These are phyloP conservation scores for Phytopythium mirpurense DNA, from an alignment of 352 stramenopile genomes.

Conservation along the genomic window DNA sequence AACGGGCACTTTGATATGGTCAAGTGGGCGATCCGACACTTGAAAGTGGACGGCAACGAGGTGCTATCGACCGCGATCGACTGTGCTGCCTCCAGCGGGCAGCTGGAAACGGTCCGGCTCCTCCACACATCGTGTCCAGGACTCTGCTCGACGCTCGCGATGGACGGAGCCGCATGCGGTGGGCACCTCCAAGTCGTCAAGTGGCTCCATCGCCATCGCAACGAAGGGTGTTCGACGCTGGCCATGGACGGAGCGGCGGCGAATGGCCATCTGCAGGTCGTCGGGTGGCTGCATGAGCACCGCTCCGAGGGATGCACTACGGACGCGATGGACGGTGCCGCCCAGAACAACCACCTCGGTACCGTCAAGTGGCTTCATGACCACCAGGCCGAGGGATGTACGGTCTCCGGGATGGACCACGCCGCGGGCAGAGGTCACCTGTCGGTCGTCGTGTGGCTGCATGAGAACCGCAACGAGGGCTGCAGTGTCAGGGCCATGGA, in stretches of 20 bases:
- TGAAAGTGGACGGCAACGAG: slow-evolving; percentile 11
- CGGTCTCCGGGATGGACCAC: slow-evolving; percentile 15
- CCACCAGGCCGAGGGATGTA: slow-evolving; percentile 11
- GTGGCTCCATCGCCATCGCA: slow-evolving; percentile 15
- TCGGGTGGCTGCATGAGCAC: slow-evolving; percentile 27
- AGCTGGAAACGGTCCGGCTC: slow-evolving; percentile 25
- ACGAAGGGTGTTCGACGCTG: slow-evolving; percentile 16
- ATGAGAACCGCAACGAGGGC: slow-evolving; percentile 16
- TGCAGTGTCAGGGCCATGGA: slow-evolving; percentile 28
- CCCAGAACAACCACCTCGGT: slow-evolving; percentile 10
- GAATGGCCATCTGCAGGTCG: slow-evolving; percentile 26
- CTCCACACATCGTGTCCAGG: slow-evolving; percentile 25
- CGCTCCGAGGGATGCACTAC: slow-evolving; percentile 14
- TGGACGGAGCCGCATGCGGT: slow-evolving; percentile 15
- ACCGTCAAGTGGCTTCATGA: slow-evolving; percentile 17
- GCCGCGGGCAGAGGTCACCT: slow-evolving; percentile 13
- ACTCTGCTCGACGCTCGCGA: slow-evolving; percentile 2
- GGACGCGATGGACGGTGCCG: slow-evolving; percentile 16
- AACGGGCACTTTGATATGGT: slow-evolving; percentile 23
- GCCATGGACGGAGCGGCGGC: slow-evolving; percentile 27
- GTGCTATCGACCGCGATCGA: slow-evolving; percentile 10
- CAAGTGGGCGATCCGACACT: slow-evolving; percentile 20
- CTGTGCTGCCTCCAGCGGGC: slow-evolving; percentile 15
- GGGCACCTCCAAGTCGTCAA: slow-evolving; percentile 15
- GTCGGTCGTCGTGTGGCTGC: slow-evolving; percentile 14